A percentile compares a stretch with the other conserved stretches of the same genome.
Evolutionary conservation across 257 asterid genomes (phyloP).

Genomic region (Coffea canephora): DNA sequence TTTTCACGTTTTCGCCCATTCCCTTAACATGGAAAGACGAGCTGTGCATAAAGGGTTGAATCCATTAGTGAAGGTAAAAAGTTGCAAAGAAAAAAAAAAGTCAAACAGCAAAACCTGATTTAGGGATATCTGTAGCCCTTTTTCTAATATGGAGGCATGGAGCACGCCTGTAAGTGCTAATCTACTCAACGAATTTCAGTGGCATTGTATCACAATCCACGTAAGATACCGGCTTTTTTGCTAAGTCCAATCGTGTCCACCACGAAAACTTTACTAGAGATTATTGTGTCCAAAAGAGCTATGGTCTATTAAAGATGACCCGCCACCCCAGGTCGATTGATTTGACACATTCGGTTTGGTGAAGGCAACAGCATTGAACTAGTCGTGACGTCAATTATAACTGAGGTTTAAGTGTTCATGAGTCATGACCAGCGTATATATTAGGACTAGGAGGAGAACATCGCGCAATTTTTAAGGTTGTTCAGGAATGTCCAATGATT

Average conservation of each 20-base stretch:
- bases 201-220: background rate
- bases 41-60: background rate
- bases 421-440: background rate
- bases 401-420: background rate
- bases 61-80: background rate
- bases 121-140: background rate
- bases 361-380: background rate
- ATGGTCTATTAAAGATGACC: background rate
- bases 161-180: conserved; percentile 6
- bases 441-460: background rate
- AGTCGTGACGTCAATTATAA: background rate
- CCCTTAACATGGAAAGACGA: background rate
- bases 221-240: background rate
- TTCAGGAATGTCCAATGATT: no score
- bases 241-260: conserved; percentile 9
- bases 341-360: background rate
- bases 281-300: background rate
- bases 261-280: background rate
- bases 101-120: background rate
- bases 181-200: conserved; percentile 4
- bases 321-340: no score
- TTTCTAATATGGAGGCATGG: no score
- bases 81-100: background rate
- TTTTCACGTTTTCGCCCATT: background rate
- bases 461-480: no score